A percentile compares a stretch with the other conserved stretches of the same genome.
phyloP scores from a whole-genome alignment of 2,329 filamentous ascomycete genomes.

The Trichoderma atrobrunneum region DNA sequence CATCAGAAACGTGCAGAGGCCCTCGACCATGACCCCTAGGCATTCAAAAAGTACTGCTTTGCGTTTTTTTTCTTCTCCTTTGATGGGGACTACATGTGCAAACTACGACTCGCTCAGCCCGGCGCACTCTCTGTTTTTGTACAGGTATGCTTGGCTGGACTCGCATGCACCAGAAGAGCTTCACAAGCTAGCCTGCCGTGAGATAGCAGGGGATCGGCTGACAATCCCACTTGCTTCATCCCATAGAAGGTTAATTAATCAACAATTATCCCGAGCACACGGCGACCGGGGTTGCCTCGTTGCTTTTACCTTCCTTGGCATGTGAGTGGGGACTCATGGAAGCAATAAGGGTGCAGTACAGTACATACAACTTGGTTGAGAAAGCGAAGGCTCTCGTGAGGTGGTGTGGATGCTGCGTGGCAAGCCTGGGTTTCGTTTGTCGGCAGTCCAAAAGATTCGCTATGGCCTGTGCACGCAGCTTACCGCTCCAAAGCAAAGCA shows the following conservation, averaged over 20 bases:
- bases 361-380: background rate
- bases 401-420: slow-evolving; percentile 12
- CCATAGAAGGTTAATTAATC: slow-evolving; percentile 14
- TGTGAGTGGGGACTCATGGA: slow-evolving; percentile 3
- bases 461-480: slow-evolving; percentile 22
- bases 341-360: background rate
- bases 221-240: slow-evolving; percentile 11
- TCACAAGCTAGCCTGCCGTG: background rate
- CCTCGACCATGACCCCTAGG: background rate
- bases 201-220: slow-evolving; percentile 11
- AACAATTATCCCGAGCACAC: slow-evolving; percentile 17
- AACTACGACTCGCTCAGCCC: background rate
- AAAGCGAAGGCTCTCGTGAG: background rate
- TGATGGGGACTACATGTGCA: background rate
- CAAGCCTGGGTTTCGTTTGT: slow-evolving; percentile 1
- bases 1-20: slow-evolving; percentile 1
- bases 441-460: slow-evolving; percentile 21
- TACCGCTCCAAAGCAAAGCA: background rate
- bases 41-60: background rate
- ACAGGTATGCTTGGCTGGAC: background rate
- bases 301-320: slow-evolving; percentile 7
- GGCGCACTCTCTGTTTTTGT: background rate
- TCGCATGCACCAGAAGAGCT: background rate
- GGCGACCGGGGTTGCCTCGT: slow-evolving; percentile 8
- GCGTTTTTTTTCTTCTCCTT: background rate